Base-by-base conservation (phyloP, 352 stramenopile species). In the Globisporangium iwayamae region DNA sequence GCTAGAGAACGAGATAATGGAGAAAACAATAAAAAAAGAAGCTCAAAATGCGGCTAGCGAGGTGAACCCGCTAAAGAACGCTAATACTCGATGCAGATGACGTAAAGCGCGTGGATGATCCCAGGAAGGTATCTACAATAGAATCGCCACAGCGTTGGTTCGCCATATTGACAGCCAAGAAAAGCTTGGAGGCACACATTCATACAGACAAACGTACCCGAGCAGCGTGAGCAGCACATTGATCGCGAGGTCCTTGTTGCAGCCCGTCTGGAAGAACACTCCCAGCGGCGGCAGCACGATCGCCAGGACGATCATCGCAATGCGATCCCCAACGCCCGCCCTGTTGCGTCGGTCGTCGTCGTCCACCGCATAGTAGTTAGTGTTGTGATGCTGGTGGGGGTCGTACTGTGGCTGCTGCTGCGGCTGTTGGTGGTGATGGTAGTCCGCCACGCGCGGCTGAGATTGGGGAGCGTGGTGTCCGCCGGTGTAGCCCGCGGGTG, bases 71-170 rank as follows among this genome's bases (percentile, higher is more conserved):
- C 36, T 41, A 1, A 36, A 36, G 32, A 8, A 8, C 32, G 36
- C 11, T 41, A 41, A 41, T 41, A 41, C 9, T 41, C 36, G 11
- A 41, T 41, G 36, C 36, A 41, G 36, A 41, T 41, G 36, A 41
- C 9, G 63, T 89, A 89, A 38, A 91, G 74, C 16, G 82, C 82
- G 63, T 91, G 82, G 62, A 91, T 88, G 62, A 91, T 67, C 10
- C 82, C 82, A 30, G 80, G 80, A 56, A 89, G 73, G 66, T 89
- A 89, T 7, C 79, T 88, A 43, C 13, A 22, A 55, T 22, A 18
- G 16, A 43, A 4, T 36, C 7, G 32, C 32, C 63, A n/a, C 36
- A 41, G 36, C 16, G 10, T 20, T 9, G 9, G 18, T 8, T 20
- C 14, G n/a, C 32, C 2, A 55, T 52, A 71, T 50, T 39, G 7